Conservation (phyloP, 1,284 basidiomycete species). For the Marasmius oreades region DNA sequence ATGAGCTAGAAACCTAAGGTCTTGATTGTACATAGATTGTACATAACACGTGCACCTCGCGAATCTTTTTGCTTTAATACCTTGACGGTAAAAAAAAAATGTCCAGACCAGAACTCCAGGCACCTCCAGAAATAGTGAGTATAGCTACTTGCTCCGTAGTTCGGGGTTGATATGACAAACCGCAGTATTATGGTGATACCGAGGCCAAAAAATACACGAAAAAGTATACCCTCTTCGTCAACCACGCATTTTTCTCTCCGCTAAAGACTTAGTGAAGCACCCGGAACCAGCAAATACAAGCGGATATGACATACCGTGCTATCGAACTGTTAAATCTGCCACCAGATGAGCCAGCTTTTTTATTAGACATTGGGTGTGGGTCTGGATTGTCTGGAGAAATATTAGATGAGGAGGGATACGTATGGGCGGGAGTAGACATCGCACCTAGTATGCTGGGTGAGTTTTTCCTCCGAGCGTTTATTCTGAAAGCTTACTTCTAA, state of each 20-base stretch:
- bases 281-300: conserved; percentile 95
- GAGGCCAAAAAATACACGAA: conserved; percentile 97
- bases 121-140: conserved; percentile 93
- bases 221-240: conserved; percentile 57
- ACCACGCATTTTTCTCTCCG: conserved; percentile 1
- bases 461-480: no score
- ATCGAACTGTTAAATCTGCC: conserved; percentile 89
- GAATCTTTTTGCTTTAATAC: no score
- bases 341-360: conserved; percentile 69
- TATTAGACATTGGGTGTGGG: conserved; percentile 97
- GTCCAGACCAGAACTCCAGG: conserved; percentile 94
- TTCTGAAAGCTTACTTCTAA: no score
- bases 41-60: no score
- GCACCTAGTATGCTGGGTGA: conserved; percentile 95
- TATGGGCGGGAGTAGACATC: conserved; percentile 95
- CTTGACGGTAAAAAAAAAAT: conserved; percentile 45
- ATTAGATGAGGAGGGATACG: conserved; percentile 89
- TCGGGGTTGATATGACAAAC: conserved; percentile 5
- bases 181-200: conserved; percentile 92
- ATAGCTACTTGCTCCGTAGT: neutral
- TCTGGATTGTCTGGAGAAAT: conserved; percentile 98
- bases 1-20: no score
- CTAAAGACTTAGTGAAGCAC: conserved; percentile 48
- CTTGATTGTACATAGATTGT: no score
- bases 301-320: conserved; percentile 96